Base-by-base conservation (phyloP, 2,329 filamentous ascomycete genomes). In the Fusarium redolens region DNA sequence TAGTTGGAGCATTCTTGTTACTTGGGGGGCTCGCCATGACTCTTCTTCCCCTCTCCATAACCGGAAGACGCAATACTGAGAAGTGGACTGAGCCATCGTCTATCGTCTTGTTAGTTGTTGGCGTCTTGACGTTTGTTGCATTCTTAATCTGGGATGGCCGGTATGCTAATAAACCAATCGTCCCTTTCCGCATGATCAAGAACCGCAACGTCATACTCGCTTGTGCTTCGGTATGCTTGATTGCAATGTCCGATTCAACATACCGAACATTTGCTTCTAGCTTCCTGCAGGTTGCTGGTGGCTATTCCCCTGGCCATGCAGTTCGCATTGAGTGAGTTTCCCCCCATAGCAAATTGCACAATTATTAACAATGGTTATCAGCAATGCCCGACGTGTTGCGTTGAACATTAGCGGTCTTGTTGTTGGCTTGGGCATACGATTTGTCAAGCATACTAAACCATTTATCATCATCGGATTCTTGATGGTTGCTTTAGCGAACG, bases 181-280 rank as follows among this genome's bases (percentile, higher is more conserved):
- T 84, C 17, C 81, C 82, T 3, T 81, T 81, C 44, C 76, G 79
- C 11, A 79, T 83, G 76, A 79, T 83, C 72, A 61, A 51, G 38
- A 79, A 83, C 48, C 76, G 50, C 71, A 84, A 82, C 3, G 78
- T 83, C 17, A 75, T 82, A 12, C 79, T 79, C 2, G 82, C 81
- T 3, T 82, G 81, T 18, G 33, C 78, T 8, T 69, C 81, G 4
- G 77, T 75, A 8, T 74, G 79, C 1, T 73, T 82, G 6, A 81
- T 83, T 40, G 79, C 78, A 30, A 77, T 80, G 28, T 73, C 80
- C 3, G 81, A 83, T 50, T 79, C 79, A 1, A 68, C 80, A 4
- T 83, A 82, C 33, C 78, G 79, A 5, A 74, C 81, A 5, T 82
- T 83, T 59, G 82, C 82, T 25, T 77, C 80, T 0, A 83, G 81